Evolutionary conservation across 163 green algal genomes (phyloP).

Genomic region (Scenedesmus sp.): DNA sequence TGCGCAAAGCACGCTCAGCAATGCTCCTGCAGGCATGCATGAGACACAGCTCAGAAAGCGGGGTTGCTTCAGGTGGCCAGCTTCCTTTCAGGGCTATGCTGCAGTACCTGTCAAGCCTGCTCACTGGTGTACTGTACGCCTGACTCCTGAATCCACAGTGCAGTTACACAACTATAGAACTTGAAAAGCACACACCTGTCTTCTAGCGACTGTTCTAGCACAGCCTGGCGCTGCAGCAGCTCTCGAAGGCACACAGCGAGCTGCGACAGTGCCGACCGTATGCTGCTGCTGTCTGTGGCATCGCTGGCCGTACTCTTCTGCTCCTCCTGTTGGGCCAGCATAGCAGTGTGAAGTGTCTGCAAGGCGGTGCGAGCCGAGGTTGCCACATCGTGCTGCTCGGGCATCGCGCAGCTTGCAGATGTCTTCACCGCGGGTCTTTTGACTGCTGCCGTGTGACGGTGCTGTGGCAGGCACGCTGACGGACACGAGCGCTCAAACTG

Average conservation of each 20-base stretch:
- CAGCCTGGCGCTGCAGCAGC: conserved; percentile 18
- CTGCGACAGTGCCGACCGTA: background rate
- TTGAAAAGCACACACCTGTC: background rate
- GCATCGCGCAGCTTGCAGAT: background rate
- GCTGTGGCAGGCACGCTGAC: background rate
- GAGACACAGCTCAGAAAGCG: background rate
- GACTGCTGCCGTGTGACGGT: background rate
- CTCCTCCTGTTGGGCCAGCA: background rate
- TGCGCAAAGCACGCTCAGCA: conserved; percentile 49
- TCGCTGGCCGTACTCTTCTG: background rate
- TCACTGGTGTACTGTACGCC: too few species aligned
- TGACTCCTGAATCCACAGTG: background rate
- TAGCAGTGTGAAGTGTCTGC: background rate
- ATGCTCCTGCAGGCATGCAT: conserved; percentile 32
- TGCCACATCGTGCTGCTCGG: background rate
- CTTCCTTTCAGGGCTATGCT: background rate
- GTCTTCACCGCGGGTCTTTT: background rate
- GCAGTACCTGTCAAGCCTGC: background rate
- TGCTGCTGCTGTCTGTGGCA: background rate
- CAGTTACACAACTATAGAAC: background rate
- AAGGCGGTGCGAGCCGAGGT: background rate
- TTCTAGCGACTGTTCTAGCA: background rate
- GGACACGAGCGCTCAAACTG: too few species aligned
- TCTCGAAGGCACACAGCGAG: background rate
- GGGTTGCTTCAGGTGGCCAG: background rate